phyloP scores from a whole-genome alignment of 148 eudicot species.

The Chenopodium quinoa region DNA sequence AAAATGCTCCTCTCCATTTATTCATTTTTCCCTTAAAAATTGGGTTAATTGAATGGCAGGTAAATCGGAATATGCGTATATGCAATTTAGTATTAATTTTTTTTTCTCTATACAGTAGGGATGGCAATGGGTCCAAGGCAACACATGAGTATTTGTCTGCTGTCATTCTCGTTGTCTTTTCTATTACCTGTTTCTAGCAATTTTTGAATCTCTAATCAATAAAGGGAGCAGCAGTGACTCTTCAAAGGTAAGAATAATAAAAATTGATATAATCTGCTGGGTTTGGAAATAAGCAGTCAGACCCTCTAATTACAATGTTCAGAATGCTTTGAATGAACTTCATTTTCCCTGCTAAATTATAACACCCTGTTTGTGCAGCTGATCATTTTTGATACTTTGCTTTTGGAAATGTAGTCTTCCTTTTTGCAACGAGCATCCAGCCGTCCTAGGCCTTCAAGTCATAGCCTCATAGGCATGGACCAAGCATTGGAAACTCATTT shows the following conservation, averaged over 20 bases:
- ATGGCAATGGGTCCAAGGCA: too few species aligned
- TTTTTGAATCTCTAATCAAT: conserved; percentile 50
- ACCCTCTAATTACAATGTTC: too few species aligned
- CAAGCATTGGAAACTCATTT: conserved; percentile 50
- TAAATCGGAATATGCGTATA: too few species aligned
- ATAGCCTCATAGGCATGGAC: conserved; percentile 35
- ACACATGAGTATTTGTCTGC: not conserved
- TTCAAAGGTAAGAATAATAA: conserved; percentile 54
- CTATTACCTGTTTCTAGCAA: conserved; percentile 42
- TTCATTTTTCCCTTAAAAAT: too few species aligned
- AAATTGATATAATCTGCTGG: not conserved
- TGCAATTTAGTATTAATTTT: too few species aligned
- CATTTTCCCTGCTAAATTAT: too few species aligned
- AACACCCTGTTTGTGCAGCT: not conserved
- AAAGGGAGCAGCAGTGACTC: conserved; percentile 46
- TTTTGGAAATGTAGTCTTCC: conserved; percentile 56
- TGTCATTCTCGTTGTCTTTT: conserved; percentile 7
- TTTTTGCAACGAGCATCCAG: conserved; percentile 67
- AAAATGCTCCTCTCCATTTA: too few species aligned
- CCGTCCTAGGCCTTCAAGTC: conserved; percentile 46
- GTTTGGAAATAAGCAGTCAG: too few species aligned
- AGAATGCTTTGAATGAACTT: not conserved
- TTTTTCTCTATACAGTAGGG: too few species aligned
- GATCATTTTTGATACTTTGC: conserved; percentile 7
- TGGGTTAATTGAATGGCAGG: too few species aligned